phyloP scores from a whole-genome alignment of 176 grass and related monocot genomes.

The Canna indica region DNA sequence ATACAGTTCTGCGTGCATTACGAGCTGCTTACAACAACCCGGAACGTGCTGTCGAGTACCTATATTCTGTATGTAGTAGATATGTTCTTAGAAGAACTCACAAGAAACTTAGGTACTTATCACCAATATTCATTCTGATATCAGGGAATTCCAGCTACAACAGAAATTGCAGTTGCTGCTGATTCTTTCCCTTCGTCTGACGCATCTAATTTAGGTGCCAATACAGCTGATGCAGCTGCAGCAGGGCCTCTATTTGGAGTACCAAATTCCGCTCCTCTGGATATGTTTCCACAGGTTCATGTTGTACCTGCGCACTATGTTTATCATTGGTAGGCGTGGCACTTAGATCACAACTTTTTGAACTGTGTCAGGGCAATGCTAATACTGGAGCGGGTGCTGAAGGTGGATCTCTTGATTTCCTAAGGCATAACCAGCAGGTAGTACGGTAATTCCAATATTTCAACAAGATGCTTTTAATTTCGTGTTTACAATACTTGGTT shows the following conservation, averaged over 20 bases:
- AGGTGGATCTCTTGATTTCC: constrained; percentile 8
- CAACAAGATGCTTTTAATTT: background rate
- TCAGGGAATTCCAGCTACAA: constrained; percentile 6
- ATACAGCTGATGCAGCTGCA: background rate
- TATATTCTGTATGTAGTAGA: constrained; percentile 67
- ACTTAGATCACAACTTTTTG: background rate
- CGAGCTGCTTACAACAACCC: constrained; percentile 98
- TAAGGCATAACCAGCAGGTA: constrained; percentile 13
- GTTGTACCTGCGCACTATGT: background rate
- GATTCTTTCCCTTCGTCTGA: background rate
- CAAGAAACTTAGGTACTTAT: background rate
- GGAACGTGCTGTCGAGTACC: constrained; percentile 92
- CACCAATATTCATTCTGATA: background rate
- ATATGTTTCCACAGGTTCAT: constrained; percentile 12
- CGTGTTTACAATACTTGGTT: background rate
- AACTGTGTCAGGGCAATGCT: background rate
- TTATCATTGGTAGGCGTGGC: background rate
- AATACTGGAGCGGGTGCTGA: background rate
- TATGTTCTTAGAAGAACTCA: background rate
- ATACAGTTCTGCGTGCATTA: constrained; percentile 69
- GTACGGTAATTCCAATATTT: background rate
- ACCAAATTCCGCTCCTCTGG: constrained; percentile 7
- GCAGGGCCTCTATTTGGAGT: constrained; percentile 1
- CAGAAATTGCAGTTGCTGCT: constrained; percentile 1
- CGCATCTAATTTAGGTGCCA: background rate